Percentiles rank a stretch among this genome's conserved stretches.
Evolutionary conservation across 352 stramenopile species (phyloP).

Genomic region (Globisporangium orthogonon): DNA sequence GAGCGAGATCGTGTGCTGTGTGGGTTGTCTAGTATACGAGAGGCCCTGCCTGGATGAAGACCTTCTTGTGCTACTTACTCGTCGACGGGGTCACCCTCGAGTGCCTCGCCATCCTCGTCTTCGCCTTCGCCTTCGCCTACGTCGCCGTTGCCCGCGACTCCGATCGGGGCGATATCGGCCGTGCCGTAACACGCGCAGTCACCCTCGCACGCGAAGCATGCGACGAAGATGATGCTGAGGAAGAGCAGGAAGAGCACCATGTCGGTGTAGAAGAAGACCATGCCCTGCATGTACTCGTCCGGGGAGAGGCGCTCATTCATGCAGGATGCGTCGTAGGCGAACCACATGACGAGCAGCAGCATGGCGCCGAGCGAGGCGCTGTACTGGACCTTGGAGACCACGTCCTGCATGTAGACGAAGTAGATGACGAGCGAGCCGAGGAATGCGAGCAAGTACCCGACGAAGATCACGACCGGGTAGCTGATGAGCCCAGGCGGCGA

Average conservation of each 20-base stretch:
- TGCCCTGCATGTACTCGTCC: conserved; percentile 80
- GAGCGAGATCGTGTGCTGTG: background rate
- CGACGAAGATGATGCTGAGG: conserved; percentile 71
- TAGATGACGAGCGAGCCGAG: conserved; percentile 57
- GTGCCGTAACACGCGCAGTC: conserved; percentile 70
- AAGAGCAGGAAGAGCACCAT: conserved; percentile 79
- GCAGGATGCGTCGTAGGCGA: conserved; percentile 67
- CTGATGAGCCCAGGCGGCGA: conserved; percentile 37
- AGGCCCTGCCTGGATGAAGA: too few species aligned
- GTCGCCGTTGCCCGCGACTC: conserved; percentile 11
- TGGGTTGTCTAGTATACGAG: too few species aligned
- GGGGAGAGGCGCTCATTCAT: conserved; percentile 72
- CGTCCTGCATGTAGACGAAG: conserved; percentile 46
- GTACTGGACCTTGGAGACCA: conserved; percentile 49
- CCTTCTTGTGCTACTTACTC: background rate
- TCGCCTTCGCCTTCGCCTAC: conserved; percentile 21
- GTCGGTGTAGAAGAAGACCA: conserved; percentile 83
- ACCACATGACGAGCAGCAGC: conserved; percentile 75
- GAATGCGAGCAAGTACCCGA: conserved; percentile 48
- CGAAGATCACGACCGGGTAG: conserved; percentile 45
- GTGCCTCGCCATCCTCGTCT: conserved; percentile 15
- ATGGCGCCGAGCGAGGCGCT: conserved; percentile 42
- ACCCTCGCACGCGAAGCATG: conserved; percentile 70
- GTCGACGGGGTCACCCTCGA: conserved; percentile 18
- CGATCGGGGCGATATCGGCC: conserved; percentile 55